Base-by-base conservation (phyloP, 495 filamentous ascomycete species). In the Tuber magnatum region DNA sequence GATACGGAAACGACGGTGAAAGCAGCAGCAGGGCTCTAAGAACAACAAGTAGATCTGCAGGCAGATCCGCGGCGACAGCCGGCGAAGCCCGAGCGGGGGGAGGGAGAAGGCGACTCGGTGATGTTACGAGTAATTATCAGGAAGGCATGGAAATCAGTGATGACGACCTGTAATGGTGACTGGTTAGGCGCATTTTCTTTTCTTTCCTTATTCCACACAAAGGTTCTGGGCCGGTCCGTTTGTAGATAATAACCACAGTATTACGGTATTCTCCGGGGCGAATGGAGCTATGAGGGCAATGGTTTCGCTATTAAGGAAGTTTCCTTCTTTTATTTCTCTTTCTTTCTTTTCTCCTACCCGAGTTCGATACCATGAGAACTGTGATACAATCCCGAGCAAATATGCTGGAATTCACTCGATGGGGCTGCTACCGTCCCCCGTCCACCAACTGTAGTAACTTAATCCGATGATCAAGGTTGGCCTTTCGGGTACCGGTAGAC, bases 101-200 rank as follows among this genome's bases (percentile, higher is more conserved):
- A 3, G 72, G 75, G 56, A 70, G 80, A 16, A 81, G 68, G 77
- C 65, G 80, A 70, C 72, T 82, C 32, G 80, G 80, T 43, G 80
- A 82, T 72, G 80, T 81, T 35, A 82, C 80, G 14, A 77, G 80
- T 51, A 79, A 79, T 51, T 79, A 79, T 48, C 77, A 79, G 39
- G 77, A 79, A 68, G 78, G 77, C 38, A 81, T 82, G 80, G 80
- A 82, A 14, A 68, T 82, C 42, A 82, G 80, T 39, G 80, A 82
- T 68, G 80, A 81, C 18, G 80, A 77, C n/a, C 44, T 82, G 41
- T 81, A 51, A 80, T 12, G 28, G 51, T 22, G 12, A n/a, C n/a
- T n/a, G 48, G 35, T n/a, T 32, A 41, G 71, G 35, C 28, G 44
- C 35, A 44, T 24, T n/a, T 40, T 32, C 68, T 18, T 39, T 69